These are phyloP conservation scores for Coniella vitis DNA, from an alignment of 2,329 filamentous ascomycete species.

Conservation along the genomic window DNA sequence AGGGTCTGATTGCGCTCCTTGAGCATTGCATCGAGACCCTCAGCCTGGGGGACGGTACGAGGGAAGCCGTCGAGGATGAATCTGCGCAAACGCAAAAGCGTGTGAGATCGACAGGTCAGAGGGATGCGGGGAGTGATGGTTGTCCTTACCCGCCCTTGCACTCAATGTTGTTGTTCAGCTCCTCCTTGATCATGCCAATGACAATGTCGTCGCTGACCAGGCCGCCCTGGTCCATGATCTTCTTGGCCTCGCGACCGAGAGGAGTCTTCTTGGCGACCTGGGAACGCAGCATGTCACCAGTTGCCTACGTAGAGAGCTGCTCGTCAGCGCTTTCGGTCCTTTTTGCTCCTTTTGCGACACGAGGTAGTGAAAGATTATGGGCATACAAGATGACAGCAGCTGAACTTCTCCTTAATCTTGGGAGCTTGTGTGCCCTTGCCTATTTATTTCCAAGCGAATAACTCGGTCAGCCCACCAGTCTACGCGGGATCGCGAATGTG, in stretches of 20 bases:
- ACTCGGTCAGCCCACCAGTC: slow-evolving; percentile 16
- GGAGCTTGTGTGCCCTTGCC: slow-evolving; percentile 99
- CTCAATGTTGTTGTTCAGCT: slow-evolving; percentile 88
- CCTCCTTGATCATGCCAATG: slow-evolving; percentile 98
- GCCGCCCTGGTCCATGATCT: slow-evolving; percentile 99
- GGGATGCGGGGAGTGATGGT: slow-evolving; percentile 4
- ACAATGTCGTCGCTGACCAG: slow-evolving; percentile 98
- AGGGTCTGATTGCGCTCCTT: slow-evolving; percentile 69
- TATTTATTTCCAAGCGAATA: slow-evolving; percentile 30
- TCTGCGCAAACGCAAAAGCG: slow-evolving; percentile 38
- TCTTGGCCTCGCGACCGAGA: slow-evolving; percentile 93
- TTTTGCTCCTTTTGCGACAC: background rate
- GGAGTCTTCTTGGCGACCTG: slow-evolving; percentile 97
- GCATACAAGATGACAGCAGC: slow-evolving; percentile 89
- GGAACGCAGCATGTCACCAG: slow-evolving; percentile 97
- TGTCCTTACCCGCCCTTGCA: slow-evolving; percentile 83
- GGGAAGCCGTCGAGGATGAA: slow-evolving; percentile 99
- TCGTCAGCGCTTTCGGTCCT: background rate
- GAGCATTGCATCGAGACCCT: slow-evolving; percentile 93
- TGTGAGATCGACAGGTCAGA: slow-evolving; percentile 17
- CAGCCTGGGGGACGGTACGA: slow-evolving; percentile 88
- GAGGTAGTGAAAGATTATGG: slow-evolving; percentile 17
- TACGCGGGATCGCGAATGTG: background rate
- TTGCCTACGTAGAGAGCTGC: slow-evolving; percentile 58
- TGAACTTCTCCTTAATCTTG: slow-evolving; percentile 96